Percentiles rank a stretch among this genome's conserved stretches.
These are phyloP conservation scores for Xylaria sp. DNA, from an alignment of 2,329 filamentous ascomycete species.

Conservation along the genomic window DNA sequence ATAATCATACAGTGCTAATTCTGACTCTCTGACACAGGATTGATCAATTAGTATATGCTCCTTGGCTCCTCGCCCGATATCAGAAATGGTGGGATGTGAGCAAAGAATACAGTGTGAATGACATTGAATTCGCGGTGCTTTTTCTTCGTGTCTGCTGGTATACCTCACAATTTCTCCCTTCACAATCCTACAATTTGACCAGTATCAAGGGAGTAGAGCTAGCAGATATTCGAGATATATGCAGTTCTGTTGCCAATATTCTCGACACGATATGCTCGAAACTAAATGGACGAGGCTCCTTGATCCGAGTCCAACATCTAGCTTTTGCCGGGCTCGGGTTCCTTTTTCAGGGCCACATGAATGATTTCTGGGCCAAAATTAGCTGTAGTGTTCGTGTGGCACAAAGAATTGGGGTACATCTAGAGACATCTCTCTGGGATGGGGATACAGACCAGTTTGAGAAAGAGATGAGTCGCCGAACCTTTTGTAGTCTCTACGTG, in stretches of 20 bases:
- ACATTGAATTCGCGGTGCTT: constrained; percentile 36
- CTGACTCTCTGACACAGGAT: constrained; percentile 20
- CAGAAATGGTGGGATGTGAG: constrained; percentile 30
- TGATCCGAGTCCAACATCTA: constrained; percentile 35
- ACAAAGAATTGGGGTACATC: constrained; percentile 29
- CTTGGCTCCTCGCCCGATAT: constrained; percentile 32
- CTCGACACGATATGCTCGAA: constrained; percentile 8
- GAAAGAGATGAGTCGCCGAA: constrained; percentile 33
- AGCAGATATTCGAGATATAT: constrained; percentile 26
- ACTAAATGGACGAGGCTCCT: constrained; percentile 23
- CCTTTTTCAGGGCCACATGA: constrained; percentile 21
- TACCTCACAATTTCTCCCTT: constrained; percentile 36
- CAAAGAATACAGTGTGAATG: neutral
- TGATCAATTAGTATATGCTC: constrained; percentile 27
- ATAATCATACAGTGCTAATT: neutral
- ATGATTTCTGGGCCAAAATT: constrained; percentile 26
- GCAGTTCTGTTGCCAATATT: constrained; percentile 13
- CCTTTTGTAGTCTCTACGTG: constrained; percentile 35
- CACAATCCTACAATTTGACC: constrained; percentile 24
- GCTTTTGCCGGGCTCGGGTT: constrained; percentile 24
- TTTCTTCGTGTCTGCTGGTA: constrained; percentile 34
- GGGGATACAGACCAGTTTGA: constrained; percentile 23
- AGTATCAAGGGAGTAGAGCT: constrained; percentile 30
- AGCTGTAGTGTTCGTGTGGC: constrained; percentile 21
- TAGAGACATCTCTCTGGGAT: neutral